A percentile compares a stretch with the other conserved stretches of the same genome.
phyloP scores from a whole-genome alignment of 108 stramenopile genomes.

The Skeletonema grethae region DNA sequence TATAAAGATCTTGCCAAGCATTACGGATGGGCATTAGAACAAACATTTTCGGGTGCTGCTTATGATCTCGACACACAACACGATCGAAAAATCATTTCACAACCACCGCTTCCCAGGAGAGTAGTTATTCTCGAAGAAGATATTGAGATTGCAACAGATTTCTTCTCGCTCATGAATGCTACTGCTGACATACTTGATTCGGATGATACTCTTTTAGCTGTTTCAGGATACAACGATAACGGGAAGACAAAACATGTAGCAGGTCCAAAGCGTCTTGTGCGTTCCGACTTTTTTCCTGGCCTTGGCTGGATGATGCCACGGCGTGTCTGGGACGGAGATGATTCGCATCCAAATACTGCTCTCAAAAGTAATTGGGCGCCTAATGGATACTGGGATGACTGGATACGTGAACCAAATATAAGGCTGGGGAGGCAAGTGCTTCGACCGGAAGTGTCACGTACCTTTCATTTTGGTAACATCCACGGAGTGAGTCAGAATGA shows the following conservation, averaged over 20 bases:
- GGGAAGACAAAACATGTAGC: conserved; percentile 62
- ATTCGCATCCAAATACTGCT: conserved; percentile 52
- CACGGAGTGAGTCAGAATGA: conserved; percentile 70
- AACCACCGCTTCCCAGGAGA: conserved; percentile 41
- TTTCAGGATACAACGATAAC: conserved; percentile 96
- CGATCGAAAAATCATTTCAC: conserved; percentile 17
- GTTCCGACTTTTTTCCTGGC: conserved; percentile 95
- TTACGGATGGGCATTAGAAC: conserved; percentile 82
- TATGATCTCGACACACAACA: conserved; percentile 20
- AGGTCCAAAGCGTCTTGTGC: conserved; percentile 58
- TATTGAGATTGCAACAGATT: conserved; percentile 88
- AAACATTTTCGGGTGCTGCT: conserved; percentile 60
- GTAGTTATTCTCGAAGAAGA: conserved; percentile 93
- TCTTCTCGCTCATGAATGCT: conserved; percentile 88
- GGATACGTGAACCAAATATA: conserved; percentile 87
- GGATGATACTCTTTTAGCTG: conserved; percentile 77
- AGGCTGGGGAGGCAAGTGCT: conserved; percentile 81
- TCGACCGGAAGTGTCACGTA: conserved; percentile 86
- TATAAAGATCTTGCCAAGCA: conserved; percentile 77
- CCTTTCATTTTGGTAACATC: conserved; percentile 82
- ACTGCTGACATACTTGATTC: conserved; percentile 79
- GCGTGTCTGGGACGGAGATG: conserved; percentile 60
- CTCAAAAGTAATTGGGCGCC: conserved; percentile 66
- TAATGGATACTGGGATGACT: conserved; percentile 94
- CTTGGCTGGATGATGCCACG: conserved; percentile 95